phyloP scores from a whole-genome alignment of 208 protist species.

The Willaertia magna region DNA sequence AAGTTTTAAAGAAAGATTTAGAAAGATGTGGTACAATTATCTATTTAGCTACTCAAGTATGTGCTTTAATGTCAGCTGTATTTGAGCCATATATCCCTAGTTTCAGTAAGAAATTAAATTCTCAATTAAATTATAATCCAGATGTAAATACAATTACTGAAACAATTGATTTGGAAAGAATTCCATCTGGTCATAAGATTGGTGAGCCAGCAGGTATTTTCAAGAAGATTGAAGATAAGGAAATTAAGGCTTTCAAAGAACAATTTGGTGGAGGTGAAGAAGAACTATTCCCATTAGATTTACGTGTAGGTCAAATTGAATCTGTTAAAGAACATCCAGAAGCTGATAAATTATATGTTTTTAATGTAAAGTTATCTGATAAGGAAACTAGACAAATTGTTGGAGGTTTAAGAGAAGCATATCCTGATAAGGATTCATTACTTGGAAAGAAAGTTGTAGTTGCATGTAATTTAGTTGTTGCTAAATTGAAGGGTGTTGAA shows the following conservation, averaged over 20 bases:
- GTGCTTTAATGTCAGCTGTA: constrained; percentile 32
- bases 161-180: not conserved
- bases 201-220: constrained; percentile 18
- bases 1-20: constrained; percentile 14
- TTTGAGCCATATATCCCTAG: constrained; percentile 41
- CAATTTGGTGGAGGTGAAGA: constrained; percentile 16
- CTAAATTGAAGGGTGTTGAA: not conserved
- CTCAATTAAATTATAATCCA: constrained; percentile 8
- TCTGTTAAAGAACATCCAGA: constrained; percentile 16
- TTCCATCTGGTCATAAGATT: constrained; percentile 22
- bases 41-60: constrained; percentile 16
- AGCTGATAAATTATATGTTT: constrained; percentile 21
- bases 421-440: not conserved
- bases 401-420: not conserved
- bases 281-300: constrained; percentile 15
- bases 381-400: not conserved
- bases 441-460: not conserved
- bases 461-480: not conserved
- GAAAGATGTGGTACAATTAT: constrained; percentile 26
- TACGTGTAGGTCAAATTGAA: constrained; percentile 19
- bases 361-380: constrained; percentile 9
- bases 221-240: constrained; percentile 11
- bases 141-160: not conserved
- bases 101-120: constrained; percentile 7
- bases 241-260: constrained; percentile 10